Conservation (phyloP, 306 rosid genomes). For the Pyrus communis region DNA sequence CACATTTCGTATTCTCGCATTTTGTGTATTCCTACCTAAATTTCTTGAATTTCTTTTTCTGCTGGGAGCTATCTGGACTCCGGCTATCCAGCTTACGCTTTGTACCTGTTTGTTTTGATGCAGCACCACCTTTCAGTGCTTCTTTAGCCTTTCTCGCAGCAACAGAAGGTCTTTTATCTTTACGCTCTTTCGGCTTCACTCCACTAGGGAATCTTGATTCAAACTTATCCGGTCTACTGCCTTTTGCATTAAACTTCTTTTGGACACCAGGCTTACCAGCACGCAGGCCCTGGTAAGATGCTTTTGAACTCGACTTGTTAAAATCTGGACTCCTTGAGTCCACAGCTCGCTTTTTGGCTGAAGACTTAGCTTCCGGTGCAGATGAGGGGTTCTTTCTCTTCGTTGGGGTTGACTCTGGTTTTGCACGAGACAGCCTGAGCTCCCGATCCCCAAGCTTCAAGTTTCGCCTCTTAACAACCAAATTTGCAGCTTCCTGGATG, state of each 20-base stretch:
- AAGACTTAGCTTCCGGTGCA: constrained; percentile 21
- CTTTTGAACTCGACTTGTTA: constrained; percentile 18
- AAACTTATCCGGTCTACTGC: constrained; percentile 2
- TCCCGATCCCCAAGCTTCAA: constrained; percentile 69
- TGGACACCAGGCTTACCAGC: constrained; percentile 58
- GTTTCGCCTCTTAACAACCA: constrained; percentile 43
- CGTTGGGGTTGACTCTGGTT: constrained; percentile 40
- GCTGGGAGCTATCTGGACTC: constrained; percentile 54
- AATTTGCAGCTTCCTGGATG: constrained; percentile 73
- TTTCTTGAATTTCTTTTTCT: constrained; percentile 45
- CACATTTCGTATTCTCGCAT: not conserved
- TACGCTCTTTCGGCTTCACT: constrained; percentile 39
- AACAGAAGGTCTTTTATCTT: constrained; percentile 70
- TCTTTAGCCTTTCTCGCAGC: constrained; percentile 66
- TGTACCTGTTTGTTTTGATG: constrained; percentile 45
- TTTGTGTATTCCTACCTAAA: constrained; percentile 25
- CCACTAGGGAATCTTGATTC: constrained; percentile 14
- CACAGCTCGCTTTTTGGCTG: constrained; percentile 33
- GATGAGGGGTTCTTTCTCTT: constrained; percentile 40
- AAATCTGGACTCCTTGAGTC: constrained; percentile 33
- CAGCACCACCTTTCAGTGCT: constrained; percentile 19
- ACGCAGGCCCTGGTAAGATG: constrained; percentile 68
- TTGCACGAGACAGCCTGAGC: constrained; percentile 54
- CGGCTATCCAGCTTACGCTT: constrained; percentile 80
- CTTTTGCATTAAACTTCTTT: constrained; percentile 33